Evolutionary conservation across 306 rosid species (phyloP), one percentile per base, ranked within the genome.

Genomic region (Abrus pulchellus): DNA sequence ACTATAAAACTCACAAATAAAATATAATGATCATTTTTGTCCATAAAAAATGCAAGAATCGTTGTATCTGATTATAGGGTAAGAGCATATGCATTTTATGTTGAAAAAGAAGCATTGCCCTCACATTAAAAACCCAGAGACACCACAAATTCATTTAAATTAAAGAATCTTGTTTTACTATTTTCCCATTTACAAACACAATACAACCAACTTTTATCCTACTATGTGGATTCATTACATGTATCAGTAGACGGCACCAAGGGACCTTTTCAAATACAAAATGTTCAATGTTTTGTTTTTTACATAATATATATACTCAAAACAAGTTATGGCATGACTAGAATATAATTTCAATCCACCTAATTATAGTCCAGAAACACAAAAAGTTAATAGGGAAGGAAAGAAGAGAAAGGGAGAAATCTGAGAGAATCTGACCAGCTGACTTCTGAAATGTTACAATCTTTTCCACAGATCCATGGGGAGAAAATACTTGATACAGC

Each of bases 371-470:
- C 76, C 65, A 83, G 66, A 80, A 20, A 67, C 54, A 65, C 7
- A 66, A 20, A 62, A 52, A 38, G 40, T 38, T 54, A 27, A 79
- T 57, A 59, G 66, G 68, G 81, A 81, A 56, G 82, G 78, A 85
- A 85, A 81, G 69, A 67, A 75, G 47, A 79, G 77, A 85, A 68
- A 81, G 78, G 84, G 76, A 86, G 89, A 89, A 86, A 87, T 87
- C 90, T 85, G 83, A 83, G 83, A 83, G 90, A 86, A 78, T 90
- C 98, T 93, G 90, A 93, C 97, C 98, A 87, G 98, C 97, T 77
- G 98, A 93, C 92, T 91, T 93, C 94, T 91, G 97, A 82, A 93
- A 93, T 0, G 97, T 93, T 80, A 93, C 98, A 79, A 93, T 89
- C 91, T 93, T 93, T 89, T 93, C 97, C 83, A 93, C 97, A 87